Evolutionary conservation across 805 yeast species (phyloP).

Genomic region (Barnettozyma siamensis): DNA sequence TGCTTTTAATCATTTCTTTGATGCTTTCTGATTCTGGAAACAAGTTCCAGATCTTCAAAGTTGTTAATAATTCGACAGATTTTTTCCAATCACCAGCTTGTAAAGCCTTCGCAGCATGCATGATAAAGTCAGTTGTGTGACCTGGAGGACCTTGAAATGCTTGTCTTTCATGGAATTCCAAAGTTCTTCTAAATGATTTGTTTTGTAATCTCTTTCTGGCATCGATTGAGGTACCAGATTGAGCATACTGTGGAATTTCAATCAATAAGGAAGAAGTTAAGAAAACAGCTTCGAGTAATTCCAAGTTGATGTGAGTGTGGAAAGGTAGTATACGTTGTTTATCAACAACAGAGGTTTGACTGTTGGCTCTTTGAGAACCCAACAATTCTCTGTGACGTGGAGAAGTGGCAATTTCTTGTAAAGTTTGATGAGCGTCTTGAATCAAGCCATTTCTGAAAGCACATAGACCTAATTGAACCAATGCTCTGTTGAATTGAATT

Average conservation of each 20-base stretch:
- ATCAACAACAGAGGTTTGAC: slow-evolving; percentile 50
- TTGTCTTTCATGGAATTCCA: slow-evolving; percentile 91
- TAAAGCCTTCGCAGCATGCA: slow-evolving; percentile 86
- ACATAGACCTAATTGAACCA: slow-evolving; percentile 91
- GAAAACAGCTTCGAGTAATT: slow-evolving; percentile 89
- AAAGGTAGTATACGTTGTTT: slow-evolving; percentile 85
- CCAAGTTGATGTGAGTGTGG: slow-evolving; percentile 97
- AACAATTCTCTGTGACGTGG: slow-evolving; percentile 84
- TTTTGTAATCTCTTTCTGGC: slow-evolving; percentile 59
- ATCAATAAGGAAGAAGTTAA: slow-evolving; percentile 83
- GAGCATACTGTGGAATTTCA: slow-evolving; percentile 89
- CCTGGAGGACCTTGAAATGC: slow-evolving; percentile 97
- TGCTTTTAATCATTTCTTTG: slow-evolving; percentile 65
- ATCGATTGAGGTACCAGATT: slow-evolving; percentile 47
- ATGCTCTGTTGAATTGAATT: slow-evolving; percentile 89
- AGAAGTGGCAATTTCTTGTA: slow-evolving; percentile 83
- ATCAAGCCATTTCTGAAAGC: slow-evolving; percentile 90
- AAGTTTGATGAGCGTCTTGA: slow-evolving; percentile 77
- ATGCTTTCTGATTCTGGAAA: slow-evolving; percentile 63
- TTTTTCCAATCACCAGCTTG: slow-evolving; percentile 86
- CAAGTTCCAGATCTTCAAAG: slow-evolving; percentile 83
- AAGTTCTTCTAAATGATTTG: slow-evolving; percentile 84
- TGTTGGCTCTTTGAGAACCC: slow-evolving; percentile 68
- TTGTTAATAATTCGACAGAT: slow-evolving; percentile 63
- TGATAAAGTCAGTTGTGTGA: slow-evolving; percentile 86